Percentiles rank a stretch among this genome's conserved stretches.
Evolutionary conservation across 805 yeast species (phyloP).

Genomic region (Cyberlindnera americana): DNA sequence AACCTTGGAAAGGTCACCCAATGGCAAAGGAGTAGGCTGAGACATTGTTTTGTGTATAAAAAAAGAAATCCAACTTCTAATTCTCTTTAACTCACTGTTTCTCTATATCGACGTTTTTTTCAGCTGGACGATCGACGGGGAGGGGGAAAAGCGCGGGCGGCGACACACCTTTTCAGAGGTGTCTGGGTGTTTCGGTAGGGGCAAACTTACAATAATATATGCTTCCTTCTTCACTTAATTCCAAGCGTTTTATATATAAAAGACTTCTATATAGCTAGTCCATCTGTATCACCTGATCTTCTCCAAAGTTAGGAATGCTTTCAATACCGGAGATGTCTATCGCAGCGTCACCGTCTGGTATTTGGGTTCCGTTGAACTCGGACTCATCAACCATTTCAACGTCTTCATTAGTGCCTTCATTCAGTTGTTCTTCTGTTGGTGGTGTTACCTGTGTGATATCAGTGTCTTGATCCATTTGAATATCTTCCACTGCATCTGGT

Average conservation of each 20-base stretch:
- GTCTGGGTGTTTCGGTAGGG: slow-evolving; percentile 5
- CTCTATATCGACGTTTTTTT: slow-evolving; percentile 12
- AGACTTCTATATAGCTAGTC: too few species aligned
- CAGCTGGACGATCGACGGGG: not conserved
- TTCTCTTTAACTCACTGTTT: not conserved
- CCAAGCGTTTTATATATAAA: too few species aligned
- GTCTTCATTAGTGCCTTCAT: not conserved
- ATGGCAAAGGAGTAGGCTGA: slow-evolving; percentile 41
- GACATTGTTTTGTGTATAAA: slow-evolving; percentile 30
- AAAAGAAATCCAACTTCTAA: not conserved
- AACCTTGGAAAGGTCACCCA: slow-evolving; percentile 60
- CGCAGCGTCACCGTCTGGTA: slow-evolving; percentile 6
- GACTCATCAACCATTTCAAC: slow-evolving; percentile 8
- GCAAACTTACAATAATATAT: too few species aligned
- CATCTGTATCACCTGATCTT: slow-evolving; percentile 5
- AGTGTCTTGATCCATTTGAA: not conserved
- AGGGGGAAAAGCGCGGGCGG: not conserved
- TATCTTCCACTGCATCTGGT: not conserved
- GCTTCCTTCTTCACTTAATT: too few species aligned
- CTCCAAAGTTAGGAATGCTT: slow-evolving; percentile 5
- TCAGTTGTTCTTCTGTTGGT: not conserved
- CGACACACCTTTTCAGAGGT: too few species aligned
- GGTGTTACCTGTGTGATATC: not conserved
- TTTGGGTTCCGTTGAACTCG: not conserved
- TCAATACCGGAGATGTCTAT: slow-evolving; percentile 9